Conservation (phyloP, 345 rosid species). For the Pseudoturritis turrita region DNA sequence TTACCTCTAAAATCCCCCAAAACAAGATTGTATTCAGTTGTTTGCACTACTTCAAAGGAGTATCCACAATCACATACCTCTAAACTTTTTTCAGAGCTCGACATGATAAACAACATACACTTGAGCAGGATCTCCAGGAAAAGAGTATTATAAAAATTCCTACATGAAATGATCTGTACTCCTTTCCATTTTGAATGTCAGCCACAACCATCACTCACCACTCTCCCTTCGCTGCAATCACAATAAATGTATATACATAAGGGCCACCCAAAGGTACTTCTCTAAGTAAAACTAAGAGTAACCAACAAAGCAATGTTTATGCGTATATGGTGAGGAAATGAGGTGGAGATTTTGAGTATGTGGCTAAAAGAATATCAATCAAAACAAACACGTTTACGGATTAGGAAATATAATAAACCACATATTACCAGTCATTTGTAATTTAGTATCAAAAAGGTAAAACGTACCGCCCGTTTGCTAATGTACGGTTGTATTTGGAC, state of each 20-base stretch:
- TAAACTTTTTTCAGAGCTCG: neutral
- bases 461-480: conserved; percentile 69
- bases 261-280: neutral
- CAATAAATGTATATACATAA: conserved; percentile 7
- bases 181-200: conserved; percentile 14
- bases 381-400: neutral
- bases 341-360: neutral
- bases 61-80: conserved; percentile 15
- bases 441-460: neutral
- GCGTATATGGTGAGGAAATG: neutral
- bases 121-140: neutral
- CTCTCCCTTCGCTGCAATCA: conserved; percentile 29
- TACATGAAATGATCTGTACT: neutral
- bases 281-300: neutral
- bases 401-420: neutral
- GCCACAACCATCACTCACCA: conserved; percentile 30
- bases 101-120: neutral
- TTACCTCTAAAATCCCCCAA: neutral
- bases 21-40: neutral
- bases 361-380: neutral
- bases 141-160: neutral
- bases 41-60: conserved; percentile 6
- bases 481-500: conserved; percentile 53
- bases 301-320: neutral
- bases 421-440: neutral